phyloP scores from a whole-genome alignment of 2,329 filamentous ascomycete species.

The Xylariaceae sp. region DNA sequence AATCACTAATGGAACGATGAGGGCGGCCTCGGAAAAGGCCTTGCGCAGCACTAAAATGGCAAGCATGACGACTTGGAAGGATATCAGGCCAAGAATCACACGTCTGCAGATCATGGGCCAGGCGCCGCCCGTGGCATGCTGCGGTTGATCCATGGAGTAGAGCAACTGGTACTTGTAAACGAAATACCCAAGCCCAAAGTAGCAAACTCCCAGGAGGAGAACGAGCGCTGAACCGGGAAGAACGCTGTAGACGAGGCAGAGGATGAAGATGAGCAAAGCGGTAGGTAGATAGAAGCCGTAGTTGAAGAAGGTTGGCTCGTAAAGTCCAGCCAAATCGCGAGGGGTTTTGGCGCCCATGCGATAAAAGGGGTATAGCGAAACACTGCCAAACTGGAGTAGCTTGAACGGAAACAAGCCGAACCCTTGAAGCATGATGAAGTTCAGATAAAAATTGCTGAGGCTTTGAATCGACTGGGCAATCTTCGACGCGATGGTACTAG shows the following conservation, averaged over 20 bases:
- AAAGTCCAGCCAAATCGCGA: constrained; percentile 77
- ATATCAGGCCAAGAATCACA: constrained; percentile 74
- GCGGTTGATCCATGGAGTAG: constrained; percentile 96
- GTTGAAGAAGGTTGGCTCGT: constrained; percentile 79
- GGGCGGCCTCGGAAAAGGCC: constrained; percentile 65
- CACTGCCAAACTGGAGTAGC: constrained; percentile 80
- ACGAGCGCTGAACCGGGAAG: constrained; percentile 74
- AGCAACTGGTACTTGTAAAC: constrained; percentile 96
- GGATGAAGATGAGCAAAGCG: constrained; percentile 85
- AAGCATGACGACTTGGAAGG: constrained; percentile 88
- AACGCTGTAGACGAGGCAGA: constrained; percentile 92
- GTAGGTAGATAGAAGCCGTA: constrained; percentile 96
- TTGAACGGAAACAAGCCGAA: constrained; percentile 92
- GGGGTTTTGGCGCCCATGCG: constrained; percentile 78
- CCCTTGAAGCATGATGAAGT: constrained; percentile 89
- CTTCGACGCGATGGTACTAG: constrained; percentile 67
- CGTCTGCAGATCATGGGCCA: constrained; percentile 98
- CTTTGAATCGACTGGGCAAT: constrained; percentile 70
- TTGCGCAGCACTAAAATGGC: constrained; percentile 72
- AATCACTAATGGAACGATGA: constrained; percentile 70
- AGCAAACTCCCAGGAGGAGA: constrained; percentile 73
- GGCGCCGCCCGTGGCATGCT: constrained; percentile 85
- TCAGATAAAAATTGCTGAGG: constrained; percentile 81
- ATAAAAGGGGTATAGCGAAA: constrained; percentile 76
- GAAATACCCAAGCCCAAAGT: constrained; percentile 78